Evolutionary conservation across 345 rosid genomes (phyloP).

Genomic region (Syzygium aromaticum): DNA sequence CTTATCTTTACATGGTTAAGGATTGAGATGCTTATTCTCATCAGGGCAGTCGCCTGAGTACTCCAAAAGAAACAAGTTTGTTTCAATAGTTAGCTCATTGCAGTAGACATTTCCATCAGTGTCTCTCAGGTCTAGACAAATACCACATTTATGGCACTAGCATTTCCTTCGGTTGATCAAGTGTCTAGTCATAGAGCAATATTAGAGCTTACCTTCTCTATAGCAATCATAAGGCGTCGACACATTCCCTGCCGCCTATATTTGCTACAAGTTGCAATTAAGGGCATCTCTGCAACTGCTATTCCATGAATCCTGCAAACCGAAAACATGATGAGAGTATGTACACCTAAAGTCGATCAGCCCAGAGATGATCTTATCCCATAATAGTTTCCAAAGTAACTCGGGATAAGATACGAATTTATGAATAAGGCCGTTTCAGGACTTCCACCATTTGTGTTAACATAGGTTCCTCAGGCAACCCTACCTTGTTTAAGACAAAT

Average conservation of each 20-base stretch:
- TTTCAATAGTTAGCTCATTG: neutral
- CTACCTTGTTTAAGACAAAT: neutral
- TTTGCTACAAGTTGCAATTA: slow-evolving; percentile 88
- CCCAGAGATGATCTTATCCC: neutral
- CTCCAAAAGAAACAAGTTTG: neutral
- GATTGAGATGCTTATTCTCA: neutral
- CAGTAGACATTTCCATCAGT: neutral
- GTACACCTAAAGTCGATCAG: neutral
- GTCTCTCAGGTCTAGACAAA: neutral
- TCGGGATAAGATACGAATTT: neutral
- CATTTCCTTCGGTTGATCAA: neutral
- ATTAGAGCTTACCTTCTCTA: slow-evolving; percentile 61
- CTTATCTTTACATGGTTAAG: neutral
- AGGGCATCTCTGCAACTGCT: slow-evolving; percentile 93
- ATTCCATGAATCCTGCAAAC: slow-evolving; percentile 68
- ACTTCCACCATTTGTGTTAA: neutral
- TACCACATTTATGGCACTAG: neutral
- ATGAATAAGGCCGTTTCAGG: neutral
- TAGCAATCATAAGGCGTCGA: slow-evolving; percentile 58
- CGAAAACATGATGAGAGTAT: neutral
- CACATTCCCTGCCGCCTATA: slow-evolving; percentile 93
- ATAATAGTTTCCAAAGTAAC: neutral
- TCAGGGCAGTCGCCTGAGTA: neutral
- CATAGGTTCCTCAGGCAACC: neutral
- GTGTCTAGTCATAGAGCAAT: neutral